Evolutionary conservation across 2,329 filamentous ascomycete genomes (phyloP).

Genomic region (Pseudomassariella vexata): DNA sequence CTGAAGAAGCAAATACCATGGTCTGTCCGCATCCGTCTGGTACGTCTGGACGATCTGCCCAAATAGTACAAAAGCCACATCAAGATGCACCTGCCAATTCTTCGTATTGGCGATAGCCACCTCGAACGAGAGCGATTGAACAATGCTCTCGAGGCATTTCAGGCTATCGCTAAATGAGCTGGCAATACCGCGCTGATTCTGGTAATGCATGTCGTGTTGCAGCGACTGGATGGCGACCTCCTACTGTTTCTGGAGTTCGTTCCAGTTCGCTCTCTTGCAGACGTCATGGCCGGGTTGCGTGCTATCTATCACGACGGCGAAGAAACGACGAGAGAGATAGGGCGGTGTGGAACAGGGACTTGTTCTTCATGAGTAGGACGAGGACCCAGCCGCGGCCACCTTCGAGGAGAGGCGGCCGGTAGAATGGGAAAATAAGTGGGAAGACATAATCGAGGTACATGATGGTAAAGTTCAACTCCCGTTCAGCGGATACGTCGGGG

Average conservation of each 20-base stretch:
- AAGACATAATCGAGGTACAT: constrained; percentile 58
- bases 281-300: constrained; percentile 25
- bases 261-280: constrained; percentile 28
- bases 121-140: constrained; percentile 50
- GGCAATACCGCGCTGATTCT: constrained; percentile 22
- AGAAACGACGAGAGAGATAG: constrained; percentile 53
- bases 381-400: constrained; percentile 58
- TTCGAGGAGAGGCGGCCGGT: constrained; percentile 47
- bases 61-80: constrained; percentile 44
- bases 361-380: constrained; percentile 49
- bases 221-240: constrained; percentile 38
- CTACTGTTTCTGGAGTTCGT: constrained; percentile 36
- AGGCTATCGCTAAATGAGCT: constrained; percentile 27
- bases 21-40: constrained; percentile 3
- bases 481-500: constrained; percentile 8
- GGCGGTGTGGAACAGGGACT: constrained; percentile 50
- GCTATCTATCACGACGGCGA: constrained; percentile 37
- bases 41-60: constrained; percentile 34
- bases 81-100: constrained; percentile 45
- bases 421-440: constrained; percentile 59
- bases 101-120: constrained; percentile 36
- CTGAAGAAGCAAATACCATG: constrained; percentile 30
- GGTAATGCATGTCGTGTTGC: constrained; percentile 31
- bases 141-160: constrained; percentile 41
- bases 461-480: constrained; percentile 37